Conservation (phyloP, 352 stramenopile genomes). For the Phytophthora pluvialis region DNA sequence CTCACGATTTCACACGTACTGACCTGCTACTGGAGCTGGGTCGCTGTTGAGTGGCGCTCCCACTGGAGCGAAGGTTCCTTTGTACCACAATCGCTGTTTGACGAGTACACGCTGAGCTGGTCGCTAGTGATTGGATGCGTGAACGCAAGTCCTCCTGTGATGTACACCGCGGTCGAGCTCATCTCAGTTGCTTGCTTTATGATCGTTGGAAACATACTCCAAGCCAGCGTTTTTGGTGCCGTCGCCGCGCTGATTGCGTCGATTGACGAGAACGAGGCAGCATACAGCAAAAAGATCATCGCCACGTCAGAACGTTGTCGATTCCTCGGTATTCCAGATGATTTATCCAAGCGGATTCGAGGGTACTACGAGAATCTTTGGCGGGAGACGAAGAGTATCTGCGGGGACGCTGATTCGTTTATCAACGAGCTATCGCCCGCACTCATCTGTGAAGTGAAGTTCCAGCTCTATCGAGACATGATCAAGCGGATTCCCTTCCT, state of each 20-base stretch:
- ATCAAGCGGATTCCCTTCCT: slow-evolving; percentile 79
- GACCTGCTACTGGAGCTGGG: slow-evolving; percentile 71
- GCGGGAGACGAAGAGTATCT: slow-evolving; percentile 67
- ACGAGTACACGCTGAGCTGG: slow-evolving; percentile 60
- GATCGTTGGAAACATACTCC: slow-evolving; percentile 67
- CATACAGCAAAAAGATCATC: slow-evolving; percentile 77
- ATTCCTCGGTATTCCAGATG: slow-evolving; percentile 64
- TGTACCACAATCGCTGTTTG: slow-evolving; percentile 26
- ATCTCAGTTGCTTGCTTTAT: slow-evolving; percentile 69
- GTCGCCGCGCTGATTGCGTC: slow-evolving; percentile 68
- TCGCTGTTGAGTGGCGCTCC: slow-evolving; percentile 50
- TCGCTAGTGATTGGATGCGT: slow-evolving; percentile 64
- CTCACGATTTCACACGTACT: slow-evolving; percentile 58
- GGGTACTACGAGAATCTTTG: slow-evolving; percentile 76
- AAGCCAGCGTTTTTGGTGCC: slow-evolving; percentile 74
- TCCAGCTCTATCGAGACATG: slow-evolving; percentile 82
- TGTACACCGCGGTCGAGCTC: slow-evolving; percentile 54
- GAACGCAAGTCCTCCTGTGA: slow-evolving; percentile 62
- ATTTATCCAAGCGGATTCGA: slow-evolving; percentile 53
- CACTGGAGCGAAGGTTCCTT: slow-evolving; percentile 43
- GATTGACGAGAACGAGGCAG: slow-evolving; percentile 65
- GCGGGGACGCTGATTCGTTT: slow-evolving; percentile 65
- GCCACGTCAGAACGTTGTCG: slow-evolving; percentile 64
- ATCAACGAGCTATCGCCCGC: slow-evolving; percentile 77
- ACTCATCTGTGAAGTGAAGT: slow-evolving; percentile 79